Percentiles rank a stretch among this genome's conserved stretches.
These are phyloP conservation scores for Strobilomyces echinocephalus DNA, from an alignment of 768 basidiomycete genomes.

Conservation along the genomic window DNA sequence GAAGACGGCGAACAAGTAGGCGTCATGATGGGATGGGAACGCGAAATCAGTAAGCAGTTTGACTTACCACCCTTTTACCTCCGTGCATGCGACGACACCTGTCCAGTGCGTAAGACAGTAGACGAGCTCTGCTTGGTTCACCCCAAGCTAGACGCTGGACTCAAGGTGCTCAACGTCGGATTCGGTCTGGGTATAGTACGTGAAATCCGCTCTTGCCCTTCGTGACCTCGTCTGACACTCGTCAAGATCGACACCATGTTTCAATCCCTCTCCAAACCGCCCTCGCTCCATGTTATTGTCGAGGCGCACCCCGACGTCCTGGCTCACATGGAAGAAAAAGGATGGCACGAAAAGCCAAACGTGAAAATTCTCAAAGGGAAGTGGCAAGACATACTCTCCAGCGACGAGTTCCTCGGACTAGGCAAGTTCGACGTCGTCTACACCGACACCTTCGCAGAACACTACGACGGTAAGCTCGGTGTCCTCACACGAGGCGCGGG, in stretches of 20 bases:
- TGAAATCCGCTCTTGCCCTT: neutral
- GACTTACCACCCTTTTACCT: neutral
- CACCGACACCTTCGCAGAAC: conserved; percentile 90
- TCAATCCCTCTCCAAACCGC: conserved; percentile 55
- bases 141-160: conserved; percentile 37
- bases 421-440: conserved; percentile 87
- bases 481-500: neutral
- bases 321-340: conserved; percentile 63
- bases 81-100: conserved; percentile 14
- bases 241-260: conserved; percentile 78
- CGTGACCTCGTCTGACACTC: conserved; percentile 3
- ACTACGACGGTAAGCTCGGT: conserved; percentile 54
- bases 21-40: conserved; percentile 99
- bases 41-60: conserved; percentile 57
- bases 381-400: conserved; percentile 86
- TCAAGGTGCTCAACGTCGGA: conserved; percentile 83
- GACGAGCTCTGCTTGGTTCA: conserved; percentile 53
- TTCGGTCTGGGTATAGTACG: conserved; percentile 91
- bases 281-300: conserved; percentile 79
- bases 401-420: conserved; percentile 50
- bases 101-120: conserved; percentile 74
- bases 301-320: conserved; percentile 94
- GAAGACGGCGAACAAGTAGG: conserved; percentile 74
- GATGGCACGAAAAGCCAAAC: conserved; percentile 75
- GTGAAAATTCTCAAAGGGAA: conserved; percentile 83